Base-by-base conservation (phyloP, 345 rosid genomes). In the Viola odorata region DNA sequence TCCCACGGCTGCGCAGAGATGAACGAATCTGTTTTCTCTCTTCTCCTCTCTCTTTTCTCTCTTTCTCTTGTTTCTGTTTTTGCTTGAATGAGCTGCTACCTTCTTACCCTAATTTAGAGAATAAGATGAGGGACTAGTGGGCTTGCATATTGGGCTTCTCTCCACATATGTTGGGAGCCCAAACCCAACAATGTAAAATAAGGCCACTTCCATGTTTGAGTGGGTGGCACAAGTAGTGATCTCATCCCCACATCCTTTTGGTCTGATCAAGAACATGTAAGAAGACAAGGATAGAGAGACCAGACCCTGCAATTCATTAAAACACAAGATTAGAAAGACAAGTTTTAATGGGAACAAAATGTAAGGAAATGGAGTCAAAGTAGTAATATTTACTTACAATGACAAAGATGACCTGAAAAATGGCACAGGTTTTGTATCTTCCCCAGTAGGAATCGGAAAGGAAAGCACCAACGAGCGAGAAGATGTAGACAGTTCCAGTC, bases 381-480 rank as follows among this genome's bases (percentile, higher is more conserved):
- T 7, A 2, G 13, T 5, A 9, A 44, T 42, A 23, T 32, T 38
- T 38, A 72, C 96, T 86, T 79, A 95, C 99, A 14, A 86, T 69
- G 83, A 91, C 98, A 69, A 95, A 95, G 66, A 88, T 83, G 82
- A 69, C 84, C 71, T 95, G 99, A 57, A 95, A 95, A 64, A 95
- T 83, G 70, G 96, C 96, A 77, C 98, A 88, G 5, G 99, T 95
- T 71, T 95, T 95, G 96, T 72, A 91, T 78, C 99, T 78, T 51
- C 99, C 99, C n/a, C 99, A 95, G 75, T 95, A 95, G 55, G 99
- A 91, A 68, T 95, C 99, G 51, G 98, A 91, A 7, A 95, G 84
- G 70, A 95, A 91, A 55, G 99, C 99, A 6, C 99, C 99, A 1
- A 95, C 92, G 14, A 95, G 81, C 14, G 99, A 95, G 86, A 95